A percentile compares a stretch with the other conserved stretches of the same genome.
Evolutionary conservation across 495 filamentous ascomycete genomes (phyloP).

Genomic region (Tuber brumale): DNA sequence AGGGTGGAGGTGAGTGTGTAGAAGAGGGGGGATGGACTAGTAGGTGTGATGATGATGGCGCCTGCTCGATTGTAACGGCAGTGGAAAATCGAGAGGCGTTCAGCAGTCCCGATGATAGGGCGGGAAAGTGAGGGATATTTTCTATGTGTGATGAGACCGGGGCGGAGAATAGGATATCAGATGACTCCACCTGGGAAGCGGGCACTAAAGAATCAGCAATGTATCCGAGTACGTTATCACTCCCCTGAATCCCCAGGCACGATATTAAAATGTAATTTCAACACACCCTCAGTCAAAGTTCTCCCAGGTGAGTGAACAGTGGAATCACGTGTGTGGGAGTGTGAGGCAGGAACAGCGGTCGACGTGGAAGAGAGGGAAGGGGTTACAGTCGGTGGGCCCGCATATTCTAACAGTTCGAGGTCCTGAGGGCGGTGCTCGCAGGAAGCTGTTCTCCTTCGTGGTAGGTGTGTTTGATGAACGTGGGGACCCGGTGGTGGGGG

Average conservation of each 20-base stretch:
- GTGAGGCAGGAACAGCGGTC: not conserved
- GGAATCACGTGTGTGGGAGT: not conserved
- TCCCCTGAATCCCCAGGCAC: not conserved
- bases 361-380: not conserved
- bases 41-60: constrained; percentile 3
- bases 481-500: not conserved
- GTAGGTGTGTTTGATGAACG: not conserved
- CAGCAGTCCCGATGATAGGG: not conserved
- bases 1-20: not conserved
- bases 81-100: not conserved
- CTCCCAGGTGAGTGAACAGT: not conserved
- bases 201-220: not conserved
- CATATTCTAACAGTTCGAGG: not conserved
- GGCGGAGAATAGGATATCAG: not conserved
- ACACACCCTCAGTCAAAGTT: not conserved
- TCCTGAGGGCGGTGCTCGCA: not conserved
- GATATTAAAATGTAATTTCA: not conserved
- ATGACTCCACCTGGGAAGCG: not conserved
- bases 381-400: not conserved
- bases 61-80: not conserved
- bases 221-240: not conserved
- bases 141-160: not conserved
- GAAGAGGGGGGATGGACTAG: constrained; percentile 4
- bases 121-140: not conserved
- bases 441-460: not conserved